A percentile compares a stretch with the other conserved stretches of the same genome.
Conservation (phyloP, 2,329 filamentous ascomycete species). For the Venturia carpophila region DNA sequence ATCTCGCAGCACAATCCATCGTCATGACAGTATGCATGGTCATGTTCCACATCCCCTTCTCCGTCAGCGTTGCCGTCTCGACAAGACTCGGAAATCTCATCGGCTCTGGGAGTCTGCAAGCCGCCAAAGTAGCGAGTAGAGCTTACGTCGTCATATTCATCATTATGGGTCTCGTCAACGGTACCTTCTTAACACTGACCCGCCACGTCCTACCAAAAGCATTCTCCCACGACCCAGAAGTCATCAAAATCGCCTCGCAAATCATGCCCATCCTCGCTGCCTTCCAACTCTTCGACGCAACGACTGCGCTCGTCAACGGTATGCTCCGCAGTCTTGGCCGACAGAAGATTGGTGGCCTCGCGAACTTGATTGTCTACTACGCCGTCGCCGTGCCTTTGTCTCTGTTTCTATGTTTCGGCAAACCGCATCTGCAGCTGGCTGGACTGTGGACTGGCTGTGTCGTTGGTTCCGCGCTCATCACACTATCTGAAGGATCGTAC, state of each 20-base stretch:
- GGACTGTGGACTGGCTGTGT: conserved; percentile 34
- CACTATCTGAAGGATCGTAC: conserved; percentile 28
- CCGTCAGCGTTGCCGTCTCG: conserved; percentile 32
- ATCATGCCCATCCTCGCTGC: conserved; percentile 31
- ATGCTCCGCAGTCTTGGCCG: conserved; percentile 32
- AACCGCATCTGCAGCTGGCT: conserved; percentile 29
- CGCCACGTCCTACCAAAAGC: conserved; percentile 29
- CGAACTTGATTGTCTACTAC: conserved; percentile 34
- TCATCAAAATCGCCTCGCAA: conserved; percentile 28
- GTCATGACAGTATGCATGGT: conserved; percentile 30
- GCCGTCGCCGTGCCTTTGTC: conserved; percentile 32
- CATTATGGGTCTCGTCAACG: conserved; percentile 31
- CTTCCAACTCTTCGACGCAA: conserved; percentile 34
- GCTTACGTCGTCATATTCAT: conserved; percentile 30
- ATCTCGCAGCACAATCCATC: conserved; percentile 25
- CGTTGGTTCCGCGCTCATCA: conserved; percentile 29
- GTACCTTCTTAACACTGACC: conserved; percentile 26
- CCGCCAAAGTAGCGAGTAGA: conserved; percentile 30
- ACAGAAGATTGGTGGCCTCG: conserved; percentile 34
- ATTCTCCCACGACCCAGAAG: conserved; percentile 31
- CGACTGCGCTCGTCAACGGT: conserved; percentile 31
- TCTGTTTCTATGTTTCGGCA: conserved; percentile 30
- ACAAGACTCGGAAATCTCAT: conserved; percentile 35
- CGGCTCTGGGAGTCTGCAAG: conserved; percentile 30
- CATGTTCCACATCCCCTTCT: conserved; percentile 37